Evolutionary conservation across 495 filamentous ascomycete species (phyloP).

Genomic region (Aspergillus sparsus): DNA sequence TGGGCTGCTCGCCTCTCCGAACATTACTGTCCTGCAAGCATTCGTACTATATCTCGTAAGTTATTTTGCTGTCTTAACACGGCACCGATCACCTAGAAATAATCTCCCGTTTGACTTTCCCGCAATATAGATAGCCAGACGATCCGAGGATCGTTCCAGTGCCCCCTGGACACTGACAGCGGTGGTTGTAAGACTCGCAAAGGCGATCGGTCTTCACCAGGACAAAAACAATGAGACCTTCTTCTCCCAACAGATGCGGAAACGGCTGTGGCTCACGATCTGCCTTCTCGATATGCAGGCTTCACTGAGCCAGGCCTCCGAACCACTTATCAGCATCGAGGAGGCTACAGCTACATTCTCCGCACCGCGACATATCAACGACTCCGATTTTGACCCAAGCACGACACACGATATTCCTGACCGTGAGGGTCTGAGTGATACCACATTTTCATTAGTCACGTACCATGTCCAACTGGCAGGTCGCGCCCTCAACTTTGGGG

Average conservation of each 20-base stretch:
- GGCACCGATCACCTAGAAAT: neutral
- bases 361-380: conserved; percentile 5
- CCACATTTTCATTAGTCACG: conserved; percentile 4
- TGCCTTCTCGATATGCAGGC: conserved; percentile 13
- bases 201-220: conserved; percentile 1
- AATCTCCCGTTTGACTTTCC: neutral
- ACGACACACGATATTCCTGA: neutral
- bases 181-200: conserved; percentile 6
- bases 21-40: conserved; percentile 9
- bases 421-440: conserved; percentile 6
- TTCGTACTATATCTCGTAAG: conserved; percentile 17
- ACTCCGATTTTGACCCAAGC: conserved; percentile 3
- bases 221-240: neutral
- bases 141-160: conserved; percentile 1
- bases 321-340: conserved; percentile 6
- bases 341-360: neutral
- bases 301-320: neutral
- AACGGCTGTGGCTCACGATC: conserved; percentile 14
- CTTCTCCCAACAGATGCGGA: conserved; percentile 8
- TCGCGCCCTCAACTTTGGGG: neutral
- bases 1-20: neutral
- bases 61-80: conserved; percentile 6
- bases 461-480: conserved; percentile 7
- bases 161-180: conserved; percentile 9
- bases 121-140: neutral